A percentile compares a stretch with the other conserved stretches of the same genome.
Conservation (phyloP, 768 basidiomycete species). For the Termitomyces sp. region DNA sequence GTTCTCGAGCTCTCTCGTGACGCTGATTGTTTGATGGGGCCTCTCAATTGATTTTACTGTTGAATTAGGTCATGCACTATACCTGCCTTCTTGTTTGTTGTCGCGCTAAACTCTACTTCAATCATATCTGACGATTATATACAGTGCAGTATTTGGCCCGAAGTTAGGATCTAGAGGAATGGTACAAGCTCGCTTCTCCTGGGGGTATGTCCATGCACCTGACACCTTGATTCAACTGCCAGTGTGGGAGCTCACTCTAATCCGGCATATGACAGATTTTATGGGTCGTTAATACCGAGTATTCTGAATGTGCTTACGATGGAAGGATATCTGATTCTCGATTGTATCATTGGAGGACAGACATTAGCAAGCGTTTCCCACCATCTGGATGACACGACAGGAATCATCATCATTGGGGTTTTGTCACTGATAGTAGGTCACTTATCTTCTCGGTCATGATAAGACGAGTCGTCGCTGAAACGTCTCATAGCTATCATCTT, state of each 20-base stretch:
- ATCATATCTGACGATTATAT: background rate
- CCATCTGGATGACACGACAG: conserved; percentile 31
- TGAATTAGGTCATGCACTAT: conserved; percentile 35
- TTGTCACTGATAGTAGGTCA: conserved; percentile 32
- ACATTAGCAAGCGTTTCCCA: conserved; percentile 52
- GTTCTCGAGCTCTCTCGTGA: conserved; percentile 6
- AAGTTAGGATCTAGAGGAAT: conserved; percentile 79
- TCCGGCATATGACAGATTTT: conserved; percentile 45
- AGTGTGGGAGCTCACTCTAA: conserved; percentile 1
- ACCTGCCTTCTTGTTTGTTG: conserved; percentile 58
- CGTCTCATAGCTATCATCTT: conserved; percentile 47
- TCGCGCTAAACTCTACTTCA: too few relatives aligned
- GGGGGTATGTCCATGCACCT: conserved; percentile 21
- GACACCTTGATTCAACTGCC: too few relatives aligned
- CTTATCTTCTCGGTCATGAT: background rate
- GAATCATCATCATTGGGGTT: conserved; percentile 38
- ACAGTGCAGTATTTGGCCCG: conserved; percentile 67
- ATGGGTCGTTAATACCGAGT: conserved; percentile 49
- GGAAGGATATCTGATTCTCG: conserved; percentile 64
- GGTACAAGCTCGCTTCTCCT: conserved; percentile 51
- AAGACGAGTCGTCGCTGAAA: background rate
- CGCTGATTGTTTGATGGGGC: background rate
- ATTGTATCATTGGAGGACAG: conserved; percentile 69
- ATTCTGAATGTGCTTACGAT: conserved; percentile 56
- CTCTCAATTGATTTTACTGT: too few relatives aligned